A percentile compares a stretch with the other conserved stretches of the same genome.
Evolutionary conservation across 495 filamentous ascomycete species (phyloP).

Genomic region (Delitschia confertaspora): DNA sequence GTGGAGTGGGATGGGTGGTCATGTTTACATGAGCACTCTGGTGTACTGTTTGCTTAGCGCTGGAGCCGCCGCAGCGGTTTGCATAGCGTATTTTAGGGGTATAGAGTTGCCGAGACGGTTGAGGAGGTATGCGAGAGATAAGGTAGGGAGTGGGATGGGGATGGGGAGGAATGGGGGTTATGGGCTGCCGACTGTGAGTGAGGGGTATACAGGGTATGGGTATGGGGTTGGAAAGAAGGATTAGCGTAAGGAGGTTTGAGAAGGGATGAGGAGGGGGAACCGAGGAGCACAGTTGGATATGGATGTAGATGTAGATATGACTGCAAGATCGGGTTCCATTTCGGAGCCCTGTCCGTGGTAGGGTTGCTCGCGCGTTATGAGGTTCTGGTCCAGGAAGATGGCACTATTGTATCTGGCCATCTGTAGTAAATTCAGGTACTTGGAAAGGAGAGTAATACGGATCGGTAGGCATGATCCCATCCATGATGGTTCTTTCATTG

Average conservation of each 20-base stretch:
- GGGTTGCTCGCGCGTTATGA: no score
- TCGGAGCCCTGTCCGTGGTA: no score
- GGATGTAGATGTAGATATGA: no score
- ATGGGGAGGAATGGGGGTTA: conserved; percentile 27
- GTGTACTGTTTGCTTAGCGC: conserved; percentile 56
- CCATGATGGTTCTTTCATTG: no score
- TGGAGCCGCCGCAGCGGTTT: conserved; percentile 44
- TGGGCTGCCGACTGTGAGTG: conserved; percentile 32
- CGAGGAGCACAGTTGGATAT: no score
- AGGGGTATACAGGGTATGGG: conserved; percentile 33
- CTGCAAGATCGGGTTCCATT: no score
- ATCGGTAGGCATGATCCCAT: no score
- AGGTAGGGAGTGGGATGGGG: conserved; percentile 16
- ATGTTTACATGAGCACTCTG: conserved; percentile 56
- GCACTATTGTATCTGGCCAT: no score
- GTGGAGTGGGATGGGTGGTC: conserved; percentile 53
- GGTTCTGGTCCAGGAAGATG: no score
- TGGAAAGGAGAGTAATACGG: no score
- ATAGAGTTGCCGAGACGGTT: conserved; percentile 47
- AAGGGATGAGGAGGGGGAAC: background rate
- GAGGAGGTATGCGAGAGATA: conserved; percentile 37
- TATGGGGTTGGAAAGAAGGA: conserved; percentile 32
- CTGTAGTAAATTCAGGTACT: no score
- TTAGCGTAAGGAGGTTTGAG: conserved; percentile 11
- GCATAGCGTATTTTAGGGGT: conserved; percentile 54